Conservation (phyloP, 2,329 filamentous ascomycete species). For the Calonectria pauciramosa region DNA sequence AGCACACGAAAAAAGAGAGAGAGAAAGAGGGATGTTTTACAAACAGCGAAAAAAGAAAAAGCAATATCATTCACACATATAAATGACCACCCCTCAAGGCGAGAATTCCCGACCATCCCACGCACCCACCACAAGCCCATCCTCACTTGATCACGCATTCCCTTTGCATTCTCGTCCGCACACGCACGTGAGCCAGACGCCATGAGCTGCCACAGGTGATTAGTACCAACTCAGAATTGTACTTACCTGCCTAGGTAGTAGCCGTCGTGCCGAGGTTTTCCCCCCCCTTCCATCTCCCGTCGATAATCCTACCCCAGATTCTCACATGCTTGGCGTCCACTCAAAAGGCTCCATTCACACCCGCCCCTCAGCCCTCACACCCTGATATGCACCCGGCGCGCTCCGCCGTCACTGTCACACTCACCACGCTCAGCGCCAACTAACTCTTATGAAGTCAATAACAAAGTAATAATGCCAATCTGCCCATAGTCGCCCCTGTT, state of each 20-base stretch:
- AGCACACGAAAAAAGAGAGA: background rate
- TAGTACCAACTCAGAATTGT: conserved; percentile 17
- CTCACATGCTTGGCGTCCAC: conserved; percentile 37
- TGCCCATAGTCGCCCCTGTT: background rate
- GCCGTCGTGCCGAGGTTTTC: conserved; percentile 29
- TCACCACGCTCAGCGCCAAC: background rate
- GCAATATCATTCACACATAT: background rate
- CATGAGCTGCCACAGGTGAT: background rate
- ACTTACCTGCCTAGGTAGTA: conserved; percentile 16
- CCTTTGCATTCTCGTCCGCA: conserved; percentile 18
- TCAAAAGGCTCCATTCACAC: conserved; percentile 24
- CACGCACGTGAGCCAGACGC: conserved; percentile 38
- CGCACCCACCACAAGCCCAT: conserved; percentile 25
- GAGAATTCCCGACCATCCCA: conserved; percentile 26
- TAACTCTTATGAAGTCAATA: background rate
- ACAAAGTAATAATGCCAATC: background rate
- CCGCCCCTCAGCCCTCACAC: conserved; percentile 20
- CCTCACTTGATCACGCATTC: conserved; percentile 30
- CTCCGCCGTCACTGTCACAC: background rate
- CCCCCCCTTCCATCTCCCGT: conserved; percentile 2
- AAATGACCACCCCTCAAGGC: background rate
- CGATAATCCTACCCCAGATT: conserved; percentile 25
- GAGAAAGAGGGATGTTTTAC: background rate
- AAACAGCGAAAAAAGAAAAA: background rate
- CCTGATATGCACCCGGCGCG: conserved; percentile 11